phyloP scores from a whole-genome alignment of 768 basidiomycete genomes.

The Lentinus brumalis region DNA sequence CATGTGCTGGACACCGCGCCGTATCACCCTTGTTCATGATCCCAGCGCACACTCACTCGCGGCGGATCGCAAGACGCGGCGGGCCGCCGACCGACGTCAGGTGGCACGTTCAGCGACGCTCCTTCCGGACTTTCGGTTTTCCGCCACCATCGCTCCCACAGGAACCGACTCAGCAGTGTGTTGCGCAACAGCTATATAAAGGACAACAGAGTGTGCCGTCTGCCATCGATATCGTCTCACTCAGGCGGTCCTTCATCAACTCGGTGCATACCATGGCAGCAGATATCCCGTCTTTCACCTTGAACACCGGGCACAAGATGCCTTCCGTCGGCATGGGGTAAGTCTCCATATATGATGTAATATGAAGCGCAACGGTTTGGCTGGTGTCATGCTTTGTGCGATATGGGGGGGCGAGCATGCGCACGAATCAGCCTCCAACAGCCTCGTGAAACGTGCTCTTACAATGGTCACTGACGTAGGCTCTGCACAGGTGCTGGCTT shows the following conservation, averaged over 20 bases:
- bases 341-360: not conserved
- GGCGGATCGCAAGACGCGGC: too few relatives aligned
- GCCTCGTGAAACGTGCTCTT: not conserved
- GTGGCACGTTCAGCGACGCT: too few relatives aligned
- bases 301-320: slow-evolving; percentile 81
- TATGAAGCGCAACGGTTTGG: not conserved
- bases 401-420: too few relatives aligned
- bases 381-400: too few relatives aligned
- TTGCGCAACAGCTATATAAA: not conserved
- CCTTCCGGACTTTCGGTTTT: too few relatives aligned
- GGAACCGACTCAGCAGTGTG: not conserved
- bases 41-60: too few relatives aligned
- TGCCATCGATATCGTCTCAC: too few relatives aligned
- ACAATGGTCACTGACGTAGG: not conserved
- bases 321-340: slow-evolving; percentile 69
- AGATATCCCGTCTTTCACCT: slow-evolving; percentile 37
- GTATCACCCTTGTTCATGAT: too few relatives aligned
- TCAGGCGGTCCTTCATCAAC: not conserved
- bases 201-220: too few relatives aligned
- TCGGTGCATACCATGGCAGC: slow-evolving; percentile 15
- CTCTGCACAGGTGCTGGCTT: slow-evolving; percentile 68
- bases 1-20: too few relatives aligned
- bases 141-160: too few relatives aligned
- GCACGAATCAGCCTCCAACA: not conserved
- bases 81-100: too few relatives aligned